Base-by-base conservation (phyloP, 495 filamentous ascomycete species). In the Penicillium bialowiezense region DNA sequence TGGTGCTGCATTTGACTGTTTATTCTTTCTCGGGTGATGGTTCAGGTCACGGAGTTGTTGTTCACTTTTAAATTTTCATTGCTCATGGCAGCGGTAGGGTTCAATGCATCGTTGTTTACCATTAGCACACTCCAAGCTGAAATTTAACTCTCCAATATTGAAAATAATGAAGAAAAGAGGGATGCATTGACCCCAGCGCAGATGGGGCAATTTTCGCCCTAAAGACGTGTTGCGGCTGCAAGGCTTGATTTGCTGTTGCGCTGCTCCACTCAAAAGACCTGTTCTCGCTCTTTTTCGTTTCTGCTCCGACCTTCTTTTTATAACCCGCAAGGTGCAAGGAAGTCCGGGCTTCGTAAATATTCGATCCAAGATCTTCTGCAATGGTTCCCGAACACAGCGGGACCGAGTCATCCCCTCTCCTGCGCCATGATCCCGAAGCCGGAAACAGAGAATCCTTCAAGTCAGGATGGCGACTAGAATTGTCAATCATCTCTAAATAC, bases 401-500 rank as follows among this genome's bases (percentile, higher is more conserved):
- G 23, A 48, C 26, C 6, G 45, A 48, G 24, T 39, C 35, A 1
- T 40, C 36, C 13, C 45, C 45, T 5, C 37, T 48, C 17, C n/a
- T 48, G 28, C 45, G 35, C 35, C n/a, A n/a, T n/a, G 45, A 48
- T 18, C 28, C 24, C 9, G 45, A 48, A 33, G 45, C 45, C 20
- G 35, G 17, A 15, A 6, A 7, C 28, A 19, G 26, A 32, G 12
- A 13, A 12, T 10, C 29, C 3, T 7, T 10, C 29, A 32, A 40
- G 13, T 31, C 45, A 41, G 43, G 36, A 50, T 57, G 54, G 54
- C 44, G 46, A 28, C 32, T 55, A n/a, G 54, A 57, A 42, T 20
- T 43, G 4, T 34, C 15, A 4, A 43, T 57, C n/a, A 50, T 78
- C 26, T 59, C 61, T 2, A 73, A 69, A 56, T 86, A 84, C 54